Conservation (phyloP, 2,329 filamentous ascomycete genomes). For the Cladosporium sp. region DNA sequence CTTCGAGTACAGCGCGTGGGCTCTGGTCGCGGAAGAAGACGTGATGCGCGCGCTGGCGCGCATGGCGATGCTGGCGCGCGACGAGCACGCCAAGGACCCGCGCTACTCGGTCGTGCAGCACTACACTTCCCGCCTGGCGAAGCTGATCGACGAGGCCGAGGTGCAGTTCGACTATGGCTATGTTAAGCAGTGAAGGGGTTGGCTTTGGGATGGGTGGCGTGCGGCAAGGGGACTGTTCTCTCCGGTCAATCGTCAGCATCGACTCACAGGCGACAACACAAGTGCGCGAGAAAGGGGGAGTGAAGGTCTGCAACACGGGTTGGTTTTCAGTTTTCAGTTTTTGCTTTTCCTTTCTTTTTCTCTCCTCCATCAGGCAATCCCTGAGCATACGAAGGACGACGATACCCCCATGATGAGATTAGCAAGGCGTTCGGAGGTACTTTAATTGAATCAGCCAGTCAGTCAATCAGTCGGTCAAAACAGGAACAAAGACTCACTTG, state of each 20-base stretch:
- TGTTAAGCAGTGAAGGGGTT: conserved; percentile 16
- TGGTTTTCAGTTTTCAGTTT: not conserved
- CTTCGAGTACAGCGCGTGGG: conserved; percentile 30
- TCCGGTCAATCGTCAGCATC: too few relatives aligned
- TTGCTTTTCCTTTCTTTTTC: not conserved
- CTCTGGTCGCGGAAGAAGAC: conserved; percentile 28
- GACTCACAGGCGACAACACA: too few relatives aligned
- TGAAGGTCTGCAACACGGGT: not conserved
- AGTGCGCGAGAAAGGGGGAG: too few relatives aligned
- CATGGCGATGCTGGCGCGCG: conserved; percentile 29
- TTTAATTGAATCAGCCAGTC: too few relatives aligned
- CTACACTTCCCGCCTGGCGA: conserved; percentile 27
- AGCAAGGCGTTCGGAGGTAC: not conserved
- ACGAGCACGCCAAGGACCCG: conserved; percentile 27
- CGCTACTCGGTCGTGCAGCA: conserved; percentile 20
- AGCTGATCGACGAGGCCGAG: conserved; percentile 22
- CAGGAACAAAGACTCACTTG: too few relatives aligned
- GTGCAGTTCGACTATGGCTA: conserved; percentile 22
- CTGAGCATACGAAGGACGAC: too few relatives aligned
- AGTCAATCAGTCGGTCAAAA: too few relatives aligned
- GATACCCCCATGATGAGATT: not conserved
- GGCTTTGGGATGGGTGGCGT: too few relatives aligned
- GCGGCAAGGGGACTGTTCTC: too few relatives aligned
- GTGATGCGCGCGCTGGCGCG: conserved; percentile 26
- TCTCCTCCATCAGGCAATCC: too few relatives aligned